Evolutionary conservation across 148 eudicot species (phyloP).

Genomic region (Vaccinium corymbosum): DNA sequence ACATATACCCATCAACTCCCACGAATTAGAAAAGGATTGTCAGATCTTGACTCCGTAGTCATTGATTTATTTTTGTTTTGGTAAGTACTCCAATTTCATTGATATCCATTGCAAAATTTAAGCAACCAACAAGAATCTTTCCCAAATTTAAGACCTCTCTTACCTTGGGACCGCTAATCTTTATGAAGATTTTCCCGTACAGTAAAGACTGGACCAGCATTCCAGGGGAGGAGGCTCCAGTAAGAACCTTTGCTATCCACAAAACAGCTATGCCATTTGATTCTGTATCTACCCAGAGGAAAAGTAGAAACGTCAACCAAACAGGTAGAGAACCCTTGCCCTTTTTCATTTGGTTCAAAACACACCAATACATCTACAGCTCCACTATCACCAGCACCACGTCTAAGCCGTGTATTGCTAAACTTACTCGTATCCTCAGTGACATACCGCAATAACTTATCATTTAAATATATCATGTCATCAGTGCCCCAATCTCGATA

Average conservation of each 20-base stretch:
- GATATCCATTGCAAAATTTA: not conserved
- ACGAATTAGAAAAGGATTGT: not conserved
- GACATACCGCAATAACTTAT: conserved; percentile 45
- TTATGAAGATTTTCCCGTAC: conserved; percentile 19
- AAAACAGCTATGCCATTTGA: conserved; percentile 63
- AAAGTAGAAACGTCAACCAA: conserved; percentile 71
- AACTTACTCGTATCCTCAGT: conserved; percentile 23
- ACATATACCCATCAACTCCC: not conserved
- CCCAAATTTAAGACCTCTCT: not conserved
- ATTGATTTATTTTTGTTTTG: not conserved
- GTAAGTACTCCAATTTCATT: not conserved
- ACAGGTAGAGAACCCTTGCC: conserved; percentile 81
- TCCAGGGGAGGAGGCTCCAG: conserved; percentile 58
- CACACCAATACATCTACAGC: conserved; percentile 37
- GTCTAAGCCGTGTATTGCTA: conserved; percentile 6
- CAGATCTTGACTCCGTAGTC: not conserved
- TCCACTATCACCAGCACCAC: conserved; percentile 17
- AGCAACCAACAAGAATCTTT: not conserved
- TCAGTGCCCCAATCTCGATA: conserved; percentile 44
- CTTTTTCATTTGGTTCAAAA: conserved; percentile 49
- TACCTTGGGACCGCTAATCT: conserved; percentile 3
- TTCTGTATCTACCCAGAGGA: conserved; percentile 60
- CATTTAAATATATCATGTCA: conserved; percentile 43
- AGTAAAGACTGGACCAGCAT: conserved; percentile 49
- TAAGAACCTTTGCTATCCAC: conserved; percentile 59